Percentiles rank a stretch among this genome's conserved stretches.
These are phyloP conservation scores for Xylaria sp. DNA, from an alignment of 495 filamentous ascomycete genomes.

Conservation along the genomic window DNA sequence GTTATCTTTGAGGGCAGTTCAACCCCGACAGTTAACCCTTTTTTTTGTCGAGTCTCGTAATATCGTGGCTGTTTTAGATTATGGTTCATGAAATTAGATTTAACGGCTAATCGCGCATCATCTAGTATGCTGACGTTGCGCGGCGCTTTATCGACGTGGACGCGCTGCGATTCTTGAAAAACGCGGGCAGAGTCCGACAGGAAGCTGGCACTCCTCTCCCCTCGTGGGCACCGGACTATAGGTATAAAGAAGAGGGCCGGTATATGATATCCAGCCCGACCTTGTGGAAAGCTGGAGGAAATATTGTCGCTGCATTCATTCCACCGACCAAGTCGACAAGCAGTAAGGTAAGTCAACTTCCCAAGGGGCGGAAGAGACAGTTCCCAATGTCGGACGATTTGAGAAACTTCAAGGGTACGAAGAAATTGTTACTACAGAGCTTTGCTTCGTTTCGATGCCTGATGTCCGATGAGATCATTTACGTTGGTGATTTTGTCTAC, in stretches of 20 bases:
- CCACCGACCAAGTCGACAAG: not conserved
- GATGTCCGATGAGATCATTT: slow-evolving; percentile 33
- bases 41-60: not conserved
- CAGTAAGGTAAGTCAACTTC: slow-evolving; percentile 19
- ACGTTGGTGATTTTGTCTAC: slow-evolving; percentile 25
- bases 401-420: slow-evolving; percentile 20
- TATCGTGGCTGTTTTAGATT: not conserved
- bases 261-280: slow-evolving; percentile 12
- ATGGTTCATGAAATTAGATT: not conserved
- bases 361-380: slow-evolving; percentile 21
- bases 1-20: not conserved
- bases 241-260: slow-evolving; percentile 18
- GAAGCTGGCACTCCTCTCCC: slow-evolving; percentile 21
- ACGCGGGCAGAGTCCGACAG: slow-evolving; percentile 25
- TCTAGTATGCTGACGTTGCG: slow-evolving; percentile 30
- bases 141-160: slow-evolving; percentile 27
- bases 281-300: slow-evolving; percentile 25
- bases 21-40: not conserved
- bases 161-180: slow-evolving; percentile 28
- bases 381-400: slow-evolving; percentile 25
- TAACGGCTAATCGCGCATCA: not conserved
- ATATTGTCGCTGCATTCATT: slow-evolving; percentile 4
- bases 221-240: slow-evolving; percentile 30
- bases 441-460: slow-evolving; percentile 26
- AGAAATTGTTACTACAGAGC: slow-evolving; percentile 30